Base-by-base conservation (phyloP, 108 stramenopile genomes). In the Thalassiosira profunda region DNA sequence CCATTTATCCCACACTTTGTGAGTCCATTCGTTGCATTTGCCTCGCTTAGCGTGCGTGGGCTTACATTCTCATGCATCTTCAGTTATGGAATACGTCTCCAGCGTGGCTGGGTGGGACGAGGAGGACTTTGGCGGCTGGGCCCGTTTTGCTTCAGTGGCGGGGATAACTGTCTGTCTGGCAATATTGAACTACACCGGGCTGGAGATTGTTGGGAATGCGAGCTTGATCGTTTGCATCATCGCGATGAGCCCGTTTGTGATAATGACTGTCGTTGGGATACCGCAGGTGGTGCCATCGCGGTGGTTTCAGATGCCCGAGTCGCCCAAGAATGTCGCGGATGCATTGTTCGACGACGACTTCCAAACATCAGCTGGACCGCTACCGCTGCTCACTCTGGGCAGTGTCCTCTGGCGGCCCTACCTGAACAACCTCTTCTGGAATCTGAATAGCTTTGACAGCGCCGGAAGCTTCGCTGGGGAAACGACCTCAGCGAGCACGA, bases 341-440 rank as follows among this genome's bases (percentile, higher is more conserved):
- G 56, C 21, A 43, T 29, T 69, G 17, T 79, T 79, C 60, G 89
- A 81, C 55, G 84, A 80, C 58, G 83, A 75, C 24, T 67, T 68
- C 7, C 48, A 62, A 29, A 81, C 51, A 1, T 64, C 72, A 26
- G 61, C 78, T 24, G 85, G 86, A 23, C 54, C 70, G 11, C 17
- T 70, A 15, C 63, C 82, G 15, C 60, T 82, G 23, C 58, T 88
- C 21, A 59, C 58, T 31, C 26, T 76, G 2, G 86, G 74, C n/a
- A 93, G 91, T 18, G 83, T 98, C 56, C 26, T 91, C 2, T 97
- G 96, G 96, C 45, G 94, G 43, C 88, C 93, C 3, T 94, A 86
- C 37, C 70, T 98, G 48, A 98, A 98, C 76, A 95, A 97, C 63
- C 63, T 98, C 33, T 98, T 96, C 58, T 98, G 98, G 98, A 96